Evolutionary conservation across 208 protist species (phyloP), one percentile per base, ranked within the genome.

Genomic region (Leishmania tropica): DNA sequence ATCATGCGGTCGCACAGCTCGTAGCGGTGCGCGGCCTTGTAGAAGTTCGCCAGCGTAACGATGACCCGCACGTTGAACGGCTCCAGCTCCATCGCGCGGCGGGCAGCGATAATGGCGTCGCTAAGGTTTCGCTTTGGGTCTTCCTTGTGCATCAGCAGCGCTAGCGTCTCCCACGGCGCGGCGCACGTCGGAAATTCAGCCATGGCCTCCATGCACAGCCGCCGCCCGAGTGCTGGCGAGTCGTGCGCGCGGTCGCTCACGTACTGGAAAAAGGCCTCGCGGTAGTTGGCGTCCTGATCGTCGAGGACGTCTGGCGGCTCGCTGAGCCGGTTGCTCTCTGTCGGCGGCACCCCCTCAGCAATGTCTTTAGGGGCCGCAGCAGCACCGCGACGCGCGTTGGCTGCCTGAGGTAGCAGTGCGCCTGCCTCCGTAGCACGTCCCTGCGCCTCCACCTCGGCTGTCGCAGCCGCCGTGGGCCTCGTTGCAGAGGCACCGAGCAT

Each of bases 41-140:
- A 95, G 78, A 96, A 87, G 76, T 92, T 94, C 51, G 92, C 91
- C 48, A 94, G 83, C n/a, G 83, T 89, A 13, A 92, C 79, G 73
- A 96, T 84, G 58, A 88, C 79, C 6, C 71, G 79, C 13, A 94
- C 68, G 84, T 93, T 89, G 35, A 85, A 79, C 54, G 93, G 90
- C 74, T 95, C 90, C 31, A 95, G 78, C 71, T 87, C 87, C 78
- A 95, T 85, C 31, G 89, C 92, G 67, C 84, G 85, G 51, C 88
- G 89, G 67, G 92, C 93, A 24, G 90, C 93, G 51, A 92, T 67
- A 64, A 94, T 85, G 51, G 92, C 91, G 64, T 96, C 81, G 75
- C 72, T 28, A 60, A 96, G 74, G 70, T 90, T 89, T 17, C 83
- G 79, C 72, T 89, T 81, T 1, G 87, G 85, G 81, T 93, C 84